These are phyloP conservation scores for Colletotrichum trifolii DNA, from an alignment of 2,329 filamentous ascomycete genomes.

Conservation along the genomic window DNA sequence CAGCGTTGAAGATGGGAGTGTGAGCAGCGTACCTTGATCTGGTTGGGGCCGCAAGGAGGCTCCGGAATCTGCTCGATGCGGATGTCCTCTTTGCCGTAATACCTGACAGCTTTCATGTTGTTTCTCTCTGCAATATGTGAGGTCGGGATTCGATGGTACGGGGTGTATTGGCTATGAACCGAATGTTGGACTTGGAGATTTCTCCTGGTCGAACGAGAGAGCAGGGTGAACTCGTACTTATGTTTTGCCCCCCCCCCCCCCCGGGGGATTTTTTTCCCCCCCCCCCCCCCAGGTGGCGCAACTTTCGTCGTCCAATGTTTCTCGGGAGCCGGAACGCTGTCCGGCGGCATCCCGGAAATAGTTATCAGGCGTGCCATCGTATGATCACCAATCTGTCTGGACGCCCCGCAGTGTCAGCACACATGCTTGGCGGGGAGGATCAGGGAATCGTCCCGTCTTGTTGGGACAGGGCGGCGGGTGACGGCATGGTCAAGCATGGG, in stretches of 20 bases:
- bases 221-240: constrained; percentile 12
- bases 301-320: constrained; percentile 16
- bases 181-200: background rate
- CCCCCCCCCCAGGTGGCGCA: constrained; percentile 17
- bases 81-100: constrained; percentile 66
- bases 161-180: background rate
- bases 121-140: background rate
- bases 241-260: no score
- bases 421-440: constrained; percentile 11
- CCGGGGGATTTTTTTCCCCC: no score
- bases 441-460: background rate
- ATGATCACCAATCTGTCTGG: constrained; percentile 5
- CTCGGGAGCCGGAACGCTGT: background rate
- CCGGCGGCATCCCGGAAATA: constrained; percentile 21
- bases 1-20: constrained; percentile 9
- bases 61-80: constrained; percentile 62
- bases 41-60: constrained; percentile 58
- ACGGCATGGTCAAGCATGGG: background rate
- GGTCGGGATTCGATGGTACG: background rate
- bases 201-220: constrained; percentile 7
- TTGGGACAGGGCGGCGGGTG: background rate
- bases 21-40: constrained; percentile 51
- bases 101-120: constrained; percentile 64
- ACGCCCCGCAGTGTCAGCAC: constrained; percentile 27
- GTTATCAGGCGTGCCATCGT: constrained; percentile 23